phyloP scores from a whole-genome alignment of 208 protist genomes.

The Trypanosoma theileri region DNA sequence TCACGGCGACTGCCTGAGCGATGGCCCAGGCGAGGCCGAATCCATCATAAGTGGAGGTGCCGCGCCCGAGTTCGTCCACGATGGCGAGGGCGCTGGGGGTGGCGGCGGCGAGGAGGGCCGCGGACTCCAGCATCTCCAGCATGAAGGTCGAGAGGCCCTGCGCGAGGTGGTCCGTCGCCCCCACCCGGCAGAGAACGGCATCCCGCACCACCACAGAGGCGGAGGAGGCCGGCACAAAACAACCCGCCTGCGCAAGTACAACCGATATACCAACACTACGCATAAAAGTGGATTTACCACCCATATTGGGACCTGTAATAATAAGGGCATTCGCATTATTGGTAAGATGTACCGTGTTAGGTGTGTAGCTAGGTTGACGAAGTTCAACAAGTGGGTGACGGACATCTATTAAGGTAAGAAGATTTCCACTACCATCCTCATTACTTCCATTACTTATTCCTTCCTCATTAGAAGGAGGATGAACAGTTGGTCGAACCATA shows the following conservation, averaged over 20 bases:
- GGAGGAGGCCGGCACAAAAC: constrained; percentile 96
- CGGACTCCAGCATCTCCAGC: constrained; percentile 99
- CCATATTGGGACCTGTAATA: constrained; percentile 96
- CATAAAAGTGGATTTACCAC: constrained; percentile 99
- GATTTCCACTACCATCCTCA: constrained; percentile 9
- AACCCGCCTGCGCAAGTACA: constrained; percentile 99
- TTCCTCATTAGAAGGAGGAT: constrained; percentile 1
- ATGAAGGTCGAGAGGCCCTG: constrained; percentile 99
- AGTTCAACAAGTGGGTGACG: constrained; percentile 90
- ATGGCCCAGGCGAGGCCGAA: constrained; percentile 99
- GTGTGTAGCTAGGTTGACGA: constrained; percentile 70
- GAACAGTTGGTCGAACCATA: constrained; percentile 90
- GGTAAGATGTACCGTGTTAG: constrained; percentile 83
- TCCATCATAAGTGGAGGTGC: constrained; percentile 99
- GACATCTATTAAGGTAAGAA: constrained; percentile 73
- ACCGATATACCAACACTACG: constrained; percentile 95
- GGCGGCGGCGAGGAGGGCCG: constrained; percentile 94
- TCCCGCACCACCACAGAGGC: constrained; percentile 88
- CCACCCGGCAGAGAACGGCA: constrained; percentile 97
- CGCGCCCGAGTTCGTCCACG: constrained; percentile 99
- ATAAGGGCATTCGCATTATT: constrained; percentile 76
- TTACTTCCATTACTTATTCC: constrained; percentile 23
- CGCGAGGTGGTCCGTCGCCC: constrained; percentile 96
- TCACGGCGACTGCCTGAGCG: constrained; percentile 91
- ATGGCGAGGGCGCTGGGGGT: constrained; percentile 96